phyloP scores from a whole-genome alignment of 78 protist species.

The Guillardia theta region DNA sequence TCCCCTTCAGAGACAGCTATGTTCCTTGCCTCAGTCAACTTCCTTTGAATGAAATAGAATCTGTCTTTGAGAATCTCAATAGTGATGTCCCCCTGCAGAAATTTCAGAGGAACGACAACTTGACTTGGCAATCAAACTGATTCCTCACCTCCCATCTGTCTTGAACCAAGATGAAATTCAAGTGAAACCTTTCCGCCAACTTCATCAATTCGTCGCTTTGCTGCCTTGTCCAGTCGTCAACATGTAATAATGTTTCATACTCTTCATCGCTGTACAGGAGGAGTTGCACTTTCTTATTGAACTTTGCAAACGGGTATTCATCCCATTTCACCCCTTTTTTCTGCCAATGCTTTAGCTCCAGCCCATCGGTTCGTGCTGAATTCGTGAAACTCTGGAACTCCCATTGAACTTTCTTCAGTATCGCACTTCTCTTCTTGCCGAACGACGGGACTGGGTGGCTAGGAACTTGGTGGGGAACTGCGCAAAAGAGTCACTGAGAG shows the following conservation, averaged over 20 bases:
- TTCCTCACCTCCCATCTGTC: background rate
- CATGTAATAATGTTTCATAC: background rate
- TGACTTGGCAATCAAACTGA: too few species aligned
- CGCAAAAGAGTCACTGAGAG: too few species aligned
- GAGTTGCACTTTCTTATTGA: background rate
- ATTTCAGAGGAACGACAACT: too few species aligned
- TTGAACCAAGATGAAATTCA: background rate
- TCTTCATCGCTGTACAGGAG: background rate
- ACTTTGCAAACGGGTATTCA: background rate
- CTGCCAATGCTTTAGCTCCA: background rate
- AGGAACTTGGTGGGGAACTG: background rate
- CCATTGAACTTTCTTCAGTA: background rate
- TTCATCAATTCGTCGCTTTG: background rate
- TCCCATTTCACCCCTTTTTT: conserved; percentile 22
- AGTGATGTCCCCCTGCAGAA: too few species aligned
- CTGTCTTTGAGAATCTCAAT: background rate
- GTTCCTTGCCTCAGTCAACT: background rate
- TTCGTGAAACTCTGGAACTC: background rate
- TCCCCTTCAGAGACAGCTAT: background rate
- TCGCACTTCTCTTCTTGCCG: background rate
- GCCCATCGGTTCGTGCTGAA: background rate
- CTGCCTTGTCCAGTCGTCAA: background rate
- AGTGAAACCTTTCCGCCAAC: background rate
- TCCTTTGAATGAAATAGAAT: background rate
- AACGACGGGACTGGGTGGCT: background rate